phyloP scores from a whole-genome alignment of 2,329 filamentous ascomycete genomes.

The Neonectria hederae region DNA sequence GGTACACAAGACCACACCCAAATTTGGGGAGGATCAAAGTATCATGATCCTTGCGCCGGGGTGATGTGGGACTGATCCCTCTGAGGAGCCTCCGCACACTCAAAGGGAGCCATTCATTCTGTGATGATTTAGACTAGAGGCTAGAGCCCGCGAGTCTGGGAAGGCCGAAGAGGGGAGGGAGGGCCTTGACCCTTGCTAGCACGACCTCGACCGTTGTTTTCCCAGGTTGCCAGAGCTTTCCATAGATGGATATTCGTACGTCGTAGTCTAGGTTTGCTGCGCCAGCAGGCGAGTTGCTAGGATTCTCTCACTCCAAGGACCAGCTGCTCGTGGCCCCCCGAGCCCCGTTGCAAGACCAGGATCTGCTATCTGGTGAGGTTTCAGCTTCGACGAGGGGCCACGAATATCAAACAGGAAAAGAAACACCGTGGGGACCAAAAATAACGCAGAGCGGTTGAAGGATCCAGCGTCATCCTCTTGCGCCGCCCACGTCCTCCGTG shows the following conservation, averaged over 20 bases:
- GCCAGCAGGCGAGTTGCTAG: neutral
- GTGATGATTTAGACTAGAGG: neutral
- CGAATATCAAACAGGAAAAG: conserved; percentile 15
- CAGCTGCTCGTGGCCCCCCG: neutral
- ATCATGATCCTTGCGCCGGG: no score
- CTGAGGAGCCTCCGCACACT: no score
- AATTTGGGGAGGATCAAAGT: no score
- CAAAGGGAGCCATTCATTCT: neutral
- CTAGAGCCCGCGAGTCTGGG: conserved; percentile 2
- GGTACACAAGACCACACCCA: no score
- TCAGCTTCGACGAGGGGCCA: conserved; percentile 20
- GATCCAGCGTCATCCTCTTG: neutral
- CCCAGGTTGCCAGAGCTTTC: neutral
- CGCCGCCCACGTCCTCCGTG: no score
- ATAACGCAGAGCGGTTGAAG: conserved; percentile 17
- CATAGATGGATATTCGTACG: neutral
- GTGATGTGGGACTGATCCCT: no score
- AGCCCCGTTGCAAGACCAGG: conserved; percentile 3
- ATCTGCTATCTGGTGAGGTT: conserved; percentile 12
- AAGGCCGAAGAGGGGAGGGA: neutral
- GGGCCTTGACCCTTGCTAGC: neutral
- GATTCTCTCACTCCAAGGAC: neutral
- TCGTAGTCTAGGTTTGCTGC: no score
- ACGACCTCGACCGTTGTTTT: conserved; percentile 1
- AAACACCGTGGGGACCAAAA: conserved; percentile 7